Percentiles rank a stretch among this genome's conserved stretches.
Conservation (phyloP, 140 eudicot species). For the Cichorium intybus region DNA sequence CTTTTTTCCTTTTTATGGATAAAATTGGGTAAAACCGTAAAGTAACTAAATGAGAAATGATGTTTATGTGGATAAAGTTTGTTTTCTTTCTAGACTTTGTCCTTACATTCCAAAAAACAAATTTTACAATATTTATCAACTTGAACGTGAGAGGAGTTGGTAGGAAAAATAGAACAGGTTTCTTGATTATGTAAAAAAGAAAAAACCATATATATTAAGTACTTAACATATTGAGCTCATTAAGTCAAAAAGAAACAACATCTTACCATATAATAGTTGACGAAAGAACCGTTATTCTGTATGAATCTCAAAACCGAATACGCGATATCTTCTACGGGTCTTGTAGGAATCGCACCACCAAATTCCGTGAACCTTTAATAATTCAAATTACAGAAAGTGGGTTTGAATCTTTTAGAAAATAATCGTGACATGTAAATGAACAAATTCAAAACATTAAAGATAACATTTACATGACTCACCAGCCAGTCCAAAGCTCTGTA, state of each 20-base stretch:
- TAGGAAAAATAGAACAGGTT: too few species aligned
- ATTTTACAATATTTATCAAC: too few species aligned
- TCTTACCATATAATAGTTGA: slow-evolving; percentile 86
- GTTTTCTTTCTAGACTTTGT: too few species aligned
- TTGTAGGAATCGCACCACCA: slow-evolving; percentile 72
- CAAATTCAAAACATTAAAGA: background rate
- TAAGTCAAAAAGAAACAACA: background rate
- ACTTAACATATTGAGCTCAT: too few species aligned
- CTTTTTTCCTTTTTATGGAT: background rate
- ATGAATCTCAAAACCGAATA: slow-evolving; percentile 80
- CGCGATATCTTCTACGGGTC: slow-evolving; percentile 93
- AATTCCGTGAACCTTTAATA: slow-evolving; percentile 70
- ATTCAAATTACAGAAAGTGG: background rate
- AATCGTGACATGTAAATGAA: background rate
- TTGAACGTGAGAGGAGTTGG: too few species aligned
- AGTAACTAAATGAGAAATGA: too few species aligned
- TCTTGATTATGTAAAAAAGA: too few species aligned
- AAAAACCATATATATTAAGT: too few species aligned
- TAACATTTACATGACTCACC: slow-evolving; percentile 50
- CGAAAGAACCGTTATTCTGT: slow-evolving; percentile 76
- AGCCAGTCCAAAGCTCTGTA: slow-evolving; percentile 95
- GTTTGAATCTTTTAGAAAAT: background rate
- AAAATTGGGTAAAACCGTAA: too few species aligned
- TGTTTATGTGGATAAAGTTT: too few species aligned
- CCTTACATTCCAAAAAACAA: too few species aligned